Evolutionary conservation across 1,284 basidiomycete genomes (phyloP).

Genomic region (Entoloma clypeatum): DNA sequence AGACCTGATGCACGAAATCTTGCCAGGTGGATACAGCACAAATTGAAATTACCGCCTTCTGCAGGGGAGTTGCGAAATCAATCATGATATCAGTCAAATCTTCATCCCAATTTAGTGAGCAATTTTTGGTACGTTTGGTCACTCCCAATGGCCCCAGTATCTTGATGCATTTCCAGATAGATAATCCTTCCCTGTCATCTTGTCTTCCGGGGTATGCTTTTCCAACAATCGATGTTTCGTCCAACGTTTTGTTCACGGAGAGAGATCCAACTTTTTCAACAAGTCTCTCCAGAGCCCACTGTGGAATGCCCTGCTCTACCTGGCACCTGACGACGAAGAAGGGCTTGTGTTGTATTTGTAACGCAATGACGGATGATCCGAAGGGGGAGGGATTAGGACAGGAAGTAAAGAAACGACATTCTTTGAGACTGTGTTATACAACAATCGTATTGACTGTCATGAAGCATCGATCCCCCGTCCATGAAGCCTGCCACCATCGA

Average conservation of each 20-base stretch:
- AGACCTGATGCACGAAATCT: no score
- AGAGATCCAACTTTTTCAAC: constrained; percentile 38
- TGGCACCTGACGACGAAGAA: constrained; percentile 59
- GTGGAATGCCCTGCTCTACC: constrained; percentile 28
- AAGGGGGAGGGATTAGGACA: constrained; percentile 45
- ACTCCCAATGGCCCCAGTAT: constrained; percentile 65
- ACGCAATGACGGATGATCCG: constrained; percentile 42
- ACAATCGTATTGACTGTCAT: no score
- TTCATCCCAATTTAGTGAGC: no score
- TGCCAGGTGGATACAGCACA: constrained; percentile 73
- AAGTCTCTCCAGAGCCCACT: constrained; percentile 27
- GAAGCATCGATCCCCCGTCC: no score
- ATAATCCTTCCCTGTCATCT: constrained; percentile 31
- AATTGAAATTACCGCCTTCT: constrained; percentile 50
- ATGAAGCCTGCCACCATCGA: neutral
- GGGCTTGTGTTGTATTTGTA: constrained; percentile 48
- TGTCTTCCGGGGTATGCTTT: constrained; percentile 36
- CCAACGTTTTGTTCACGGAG: constrained; percentile 54
- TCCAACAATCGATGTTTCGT: constrained; percentile 60
- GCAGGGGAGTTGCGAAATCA: constrained; percentile 54
- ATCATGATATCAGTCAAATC: constrained; percentile 59
- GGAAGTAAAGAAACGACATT: no score
- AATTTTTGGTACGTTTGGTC: no score
- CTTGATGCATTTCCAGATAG: constrained; percentile 56
- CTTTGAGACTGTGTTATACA: no score